A percentile compares a stretch with the other conserved stretches of the same genome.
Evolutionary conservation across 2,329 filamentous ascomycete genomes (phyloP).

Genomic region (Monilinia polystroma): DNA sequence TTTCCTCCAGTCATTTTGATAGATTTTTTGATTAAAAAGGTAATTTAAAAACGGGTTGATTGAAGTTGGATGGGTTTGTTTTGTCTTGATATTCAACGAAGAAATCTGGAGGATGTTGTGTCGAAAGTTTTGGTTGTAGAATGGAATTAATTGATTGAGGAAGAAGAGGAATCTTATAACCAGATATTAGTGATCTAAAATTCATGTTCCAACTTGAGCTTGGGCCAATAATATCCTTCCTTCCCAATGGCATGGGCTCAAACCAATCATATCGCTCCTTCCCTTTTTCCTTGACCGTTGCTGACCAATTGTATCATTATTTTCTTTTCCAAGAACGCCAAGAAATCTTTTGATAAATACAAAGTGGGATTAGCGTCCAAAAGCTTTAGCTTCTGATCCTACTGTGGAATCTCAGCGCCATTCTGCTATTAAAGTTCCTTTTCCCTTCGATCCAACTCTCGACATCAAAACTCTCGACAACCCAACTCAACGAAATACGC

Average conservation of each 20-base stretch:
- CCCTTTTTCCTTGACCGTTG: too few species aligned
- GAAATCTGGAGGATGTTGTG: background rate
- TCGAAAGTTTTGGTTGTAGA: slow-evolving; percentile 12
- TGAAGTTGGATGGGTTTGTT: slow-evolving; percentile 18
- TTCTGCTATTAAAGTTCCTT: slow-evolving; percentile 3
- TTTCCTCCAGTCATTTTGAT: slow-evolving; percentile 99
- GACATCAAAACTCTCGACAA: slow-evolving; percentile 7
- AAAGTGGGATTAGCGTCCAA: too few species aligned
- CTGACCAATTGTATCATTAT: too few species aligned
- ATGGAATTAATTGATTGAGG: background rate
- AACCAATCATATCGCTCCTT: too few species aligned
- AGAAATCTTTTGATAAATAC: too few species aligned
- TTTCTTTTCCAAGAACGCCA: too few species aligned
- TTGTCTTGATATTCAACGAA: background rate
- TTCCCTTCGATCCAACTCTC: slow-evolving; percentile 10
- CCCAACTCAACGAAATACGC: slow-evolving; percentile 9
- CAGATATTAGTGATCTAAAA: background rate
- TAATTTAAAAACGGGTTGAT: background rate
- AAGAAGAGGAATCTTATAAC: background rate
- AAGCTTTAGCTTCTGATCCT: too few species aligned
- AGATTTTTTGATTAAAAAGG: slow-evolving; percentile 40
- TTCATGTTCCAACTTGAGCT: too few species aligned
- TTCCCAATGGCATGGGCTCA: too few species aligned
- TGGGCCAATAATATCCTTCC: too few species aligned
- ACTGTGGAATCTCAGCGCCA: too few species aligned